These are phyloP conservation scores for Kuraishia capsulata DNA, from an alignment of 805 yeast genomes.

Conservation along the genomic window DNA sequence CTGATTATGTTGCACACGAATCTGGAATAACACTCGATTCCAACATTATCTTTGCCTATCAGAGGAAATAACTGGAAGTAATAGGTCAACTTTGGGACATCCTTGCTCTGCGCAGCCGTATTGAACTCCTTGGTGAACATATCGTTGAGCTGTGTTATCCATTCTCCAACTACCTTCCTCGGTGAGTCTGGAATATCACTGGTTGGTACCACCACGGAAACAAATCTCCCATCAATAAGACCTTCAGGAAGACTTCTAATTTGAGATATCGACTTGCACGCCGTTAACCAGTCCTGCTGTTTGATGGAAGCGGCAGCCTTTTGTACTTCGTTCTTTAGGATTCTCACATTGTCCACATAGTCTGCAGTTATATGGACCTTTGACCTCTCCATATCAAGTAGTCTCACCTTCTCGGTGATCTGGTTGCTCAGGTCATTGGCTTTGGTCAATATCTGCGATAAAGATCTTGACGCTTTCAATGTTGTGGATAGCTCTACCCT, in stretches of 20 bases:
- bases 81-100: conserved; percentile 63
- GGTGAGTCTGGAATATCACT: conserved; percentile 82
- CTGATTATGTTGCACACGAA: conserved; percentile 83
- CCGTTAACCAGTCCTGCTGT: conserved; percentile 62
- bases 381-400: conserved; percentile 60
- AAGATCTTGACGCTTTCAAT: conserved; percentile 43
- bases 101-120: conserved; percentile 55
- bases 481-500: conserved; percentile 59
- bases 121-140: conserved; percentile 57
- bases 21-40: conserved; percentile 72
- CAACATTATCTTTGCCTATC: conserved; percentile 61
- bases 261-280: conserved; percentile 56
- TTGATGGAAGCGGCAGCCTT: conserved; percentile 64
- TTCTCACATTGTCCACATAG: conserved; percentile 58
- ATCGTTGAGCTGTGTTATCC: conserved; percentile 49
- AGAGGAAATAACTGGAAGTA: conserved; percentile 85
- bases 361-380: conserved; percentile 52
- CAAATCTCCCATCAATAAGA: conserved; percentile 55
- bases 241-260: conserved; percentile 46
- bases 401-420: conserved; percentile 60
- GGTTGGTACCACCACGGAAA: conserved; percentile 77
- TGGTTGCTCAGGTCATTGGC: conserved; percentile 59
- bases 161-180: conserved; percentile 37
- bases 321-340: conserved; percentile 55
- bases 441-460: conserved; percentile 42